Base-by-base conservation (phyloP, 192 early-diverging fungal species). In the Backusella tuberculispora region DNA sequence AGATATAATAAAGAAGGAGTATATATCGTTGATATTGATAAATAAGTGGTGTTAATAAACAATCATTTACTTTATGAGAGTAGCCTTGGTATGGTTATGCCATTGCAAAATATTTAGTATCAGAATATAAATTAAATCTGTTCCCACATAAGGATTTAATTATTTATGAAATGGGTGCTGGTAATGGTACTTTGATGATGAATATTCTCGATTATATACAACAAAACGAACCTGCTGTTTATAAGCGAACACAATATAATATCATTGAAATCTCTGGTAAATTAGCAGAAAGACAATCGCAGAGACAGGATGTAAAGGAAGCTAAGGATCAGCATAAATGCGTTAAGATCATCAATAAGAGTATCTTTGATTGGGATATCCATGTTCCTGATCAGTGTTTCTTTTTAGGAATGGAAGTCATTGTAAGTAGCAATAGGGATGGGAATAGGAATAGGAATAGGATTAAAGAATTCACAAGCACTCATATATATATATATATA, bases 391-490 rank as follows among this genome's bases (percentile, higher is more conserved):
- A 93, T 17, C 77, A 88, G 24, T 98, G 97, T 78, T 98, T 95
- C 82, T 92, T 99, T 75, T 84, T 99, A 14, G 96, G 94, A 5
- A 95, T 97, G 95, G 98, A 99, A 79, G 97, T 99, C 56, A 88
- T 99, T 78, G 92, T 94, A 83, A 76, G 85, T 87, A 64, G 60
- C 45, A 60, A 29, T n/a, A 64, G 15, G 0, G 0, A 37, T 47
- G 4, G 34, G 0, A 4, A 37, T 47, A 10, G 34, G 21, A 48
- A 21, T 17, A 24, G 6, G n/a, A 7, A 13, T 69, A 38, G 17
- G 26, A 68, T 56, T 56, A 42, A 21, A 77, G 5, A 17, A n/a
- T 12, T 64, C 21, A 29, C 13, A 34, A 34, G 29, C 29, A 34
- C 0, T 34, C 29, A 34, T 34, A 34, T 34, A 34, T 34, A 2